These are phyloP conservation scores for Salix purpurea DNA, from an alignment of 345 rosid species.

Conservation along the genomic window DNA sequence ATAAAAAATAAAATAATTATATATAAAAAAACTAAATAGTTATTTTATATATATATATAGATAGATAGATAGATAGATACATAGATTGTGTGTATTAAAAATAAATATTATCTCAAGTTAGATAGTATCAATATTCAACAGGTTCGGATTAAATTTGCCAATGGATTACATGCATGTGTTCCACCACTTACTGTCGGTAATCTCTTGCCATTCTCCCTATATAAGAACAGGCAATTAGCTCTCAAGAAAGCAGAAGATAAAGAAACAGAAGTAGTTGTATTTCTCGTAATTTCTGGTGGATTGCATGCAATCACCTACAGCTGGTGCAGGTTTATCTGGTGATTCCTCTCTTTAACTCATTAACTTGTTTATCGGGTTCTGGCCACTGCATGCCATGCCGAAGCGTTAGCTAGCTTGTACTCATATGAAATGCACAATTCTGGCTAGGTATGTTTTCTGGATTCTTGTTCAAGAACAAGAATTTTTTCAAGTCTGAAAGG, in stretches of 20 bases:
- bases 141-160: no score
- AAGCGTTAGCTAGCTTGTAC: not conserved
- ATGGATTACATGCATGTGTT: no score
- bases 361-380: not conserved
- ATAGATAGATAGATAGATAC: no score
- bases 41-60: no score
- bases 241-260: not conserved
- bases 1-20: no score
- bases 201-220: not conserved
- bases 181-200: not conserved
- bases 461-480: not conserved
- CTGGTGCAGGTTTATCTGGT: constrained; percentile 3
- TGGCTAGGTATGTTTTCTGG: not conserved
- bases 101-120: no score
- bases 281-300: not conserved
- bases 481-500: not conserved
- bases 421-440: no score
- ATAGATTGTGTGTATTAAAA: no score
- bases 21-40: no score
- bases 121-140: no score
- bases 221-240: no score
- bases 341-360: not conserved
- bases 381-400: not conserved
- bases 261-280: not conserved
- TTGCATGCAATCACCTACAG: not conserved